Conservation (phyloP, 1,284 basidiomycete species). For the Sporisorium exsertum region DNA sequence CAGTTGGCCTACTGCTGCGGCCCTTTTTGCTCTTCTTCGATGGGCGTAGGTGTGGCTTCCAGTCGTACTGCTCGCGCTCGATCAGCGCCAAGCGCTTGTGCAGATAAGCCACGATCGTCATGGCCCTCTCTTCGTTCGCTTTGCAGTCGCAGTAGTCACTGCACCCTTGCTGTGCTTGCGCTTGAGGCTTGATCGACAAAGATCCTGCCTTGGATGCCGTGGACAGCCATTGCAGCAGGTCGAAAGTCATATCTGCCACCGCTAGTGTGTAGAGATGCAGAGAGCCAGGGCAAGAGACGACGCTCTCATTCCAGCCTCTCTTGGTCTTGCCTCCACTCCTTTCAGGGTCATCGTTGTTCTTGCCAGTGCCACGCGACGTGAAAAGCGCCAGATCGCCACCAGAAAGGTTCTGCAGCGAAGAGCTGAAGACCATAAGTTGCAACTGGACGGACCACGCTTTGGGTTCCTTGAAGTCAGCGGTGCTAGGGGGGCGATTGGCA, state of each 20-base stretch:
- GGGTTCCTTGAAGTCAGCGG: too few relatives aligned
- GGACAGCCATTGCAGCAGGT: neutral
- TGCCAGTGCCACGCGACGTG: neutral
- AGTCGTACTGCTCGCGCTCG: constrained; percentile 19
- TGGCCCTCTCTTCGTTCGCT: neutral
- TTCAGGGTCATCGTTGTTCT: neutral
- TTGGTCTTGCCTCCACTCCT: constrained; percentile 1
- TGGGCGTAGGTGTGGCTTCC: constrained; percentile 16
- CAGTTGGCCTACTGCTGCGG: too few relatives aligned
- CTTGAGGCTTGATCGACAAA: neutral
- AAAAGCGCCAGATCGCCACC: constrained; percentile 17
- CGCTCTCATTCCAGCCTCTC: constrained; percentile 19
- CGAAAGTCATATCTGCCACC: constrained; percentile 13
- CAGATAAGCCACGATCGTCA: neutral
- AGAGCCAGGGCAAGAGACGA: constrained; percentile 8
- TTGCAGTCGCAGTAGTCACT: neutral
- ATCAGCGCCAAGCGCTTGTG: constrained; percentile 8
- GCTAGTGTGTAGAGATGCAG: constrained; percentile 10
- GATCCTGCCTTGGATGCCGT: neutral
- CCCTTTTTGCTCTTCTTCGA: constrained; percentile 1
- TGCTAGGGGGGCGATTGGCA: neutral
- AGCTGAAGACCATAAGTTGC: constrained; percentile 20
- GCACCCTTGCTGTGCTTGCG: neutral
- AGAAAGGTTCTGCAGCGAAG: constrained; percentile 16
- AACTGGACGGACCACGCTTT: neutral